Evolutionary conservation across 2,329 filamentous ascomycete species (phyloP), one percentile per base, ranked within the genome.

Genomic region (Westerdykella sp.): DNA sequence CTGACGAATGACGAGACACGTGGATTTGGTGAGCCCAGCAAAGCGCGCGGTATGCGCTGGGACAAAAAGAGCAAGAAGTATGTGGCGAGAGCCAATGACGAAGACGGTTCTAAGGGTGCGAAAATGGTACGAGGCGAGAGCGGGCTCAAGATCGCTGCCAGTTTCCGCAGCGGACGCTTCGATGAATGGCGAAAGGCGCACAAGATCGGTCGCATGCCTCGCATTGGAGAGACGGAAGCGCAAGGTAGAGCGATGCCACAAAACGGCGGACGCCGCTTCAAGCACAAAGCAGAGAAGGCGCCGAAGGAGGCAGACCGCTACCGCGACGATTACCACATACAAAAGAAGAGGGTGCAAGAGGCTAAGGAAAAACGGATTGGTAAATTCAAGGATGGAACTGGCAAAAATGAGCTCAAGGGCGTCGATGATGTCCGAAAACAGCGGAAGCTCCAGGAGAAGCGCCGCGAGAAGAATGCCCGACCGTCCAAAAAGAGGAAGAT

Each of bases 1-100:
- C 81, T 98, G 11, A 84, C 80, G 47, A 89, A 89, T 62, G 93
- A 98, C 68, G 93, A 97, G 54, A 80, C 80, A 55, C 86, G 87
- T 62, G 77, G 80, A 1, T 94, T 96, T 65, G 89, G 81, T 48
- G 81, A 87, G 56, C 81, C 88, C 2, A 79, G 83, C 37, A 84
- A 83, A 56, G 70, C 82, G 39, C 79, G 82, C 53, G 75, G 79
- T 37, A 84, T 95, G 82, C 84, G 93, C 53, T 98, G 93, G 93
- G 93, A 98, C 73, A 91, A 94, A 73, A 95, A 95, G 69, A 80
- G 82, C 60, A 94, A 87, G 71, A 97, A 96, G 70, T 98, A 97
- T 71, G 91, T 98, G 30, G 76, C 87, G 11, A 81, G 87, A 30
- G 82, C 82, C 56, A 97, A 98, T 74, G 93, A 98, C 70, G 87